phyloP scores from a whole-genome alignment of 169 alveolate species.

The Plasmodium blacklocki region DNA sequence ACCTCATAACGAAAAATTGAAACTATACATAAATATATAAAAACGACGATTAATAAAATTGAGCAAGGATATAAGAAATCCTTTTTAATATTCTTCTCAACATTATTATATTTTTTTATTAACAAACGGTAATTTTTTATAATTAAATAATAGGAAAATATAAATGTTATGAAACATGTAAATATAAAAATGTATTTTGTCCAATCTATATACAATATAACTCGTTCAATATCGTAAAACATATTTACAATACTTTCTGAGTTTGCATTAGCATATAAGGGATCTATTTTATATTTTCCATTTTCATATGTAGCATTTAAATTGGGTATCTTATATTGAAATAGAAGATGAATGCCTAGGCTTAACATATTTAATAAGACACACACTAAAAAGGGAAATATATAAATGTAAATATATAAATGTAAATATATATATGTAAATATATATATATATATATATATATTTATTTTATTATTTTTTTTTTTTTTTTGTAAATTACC shows the following conservation, averaged over 20 bases:
- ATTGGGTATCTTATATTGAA: slow-evolving; percentile 20
- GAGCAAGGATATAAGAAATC: slow-evolving; percentile 63
- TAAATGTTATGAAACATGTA: slow-evolving; percentile 25
- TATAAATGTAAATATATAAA: not conserved
- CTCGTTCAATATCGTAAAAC: not conserved
- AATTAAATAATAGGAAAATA: slow-evolving; percentile 17
- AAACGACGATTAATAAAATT: slow-evolving; percentile 32
- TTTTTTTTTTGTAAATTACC: slow-evolving; percentile 12
- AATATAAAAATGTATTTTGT: slow-evolving; percentile 13
- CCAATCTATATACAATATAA: slow-evolving; percentile 30
- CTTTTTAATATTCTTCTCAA: slow-evolving; percentile 49
- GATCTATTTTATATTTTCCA: slow-evolving; percentile 23
- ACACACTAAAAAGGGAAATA: slow-evolving; percentile 11
- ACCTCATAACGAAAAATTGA: slow-evolving; percentile 43
- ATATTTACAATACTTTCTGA: slow-evolving; percentile 17
- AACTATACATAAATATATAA: slow-evolving; percentile 45
- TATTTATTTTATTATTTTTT: not conserved
- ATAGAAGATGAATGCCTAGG: slow-evolving; percentile 16
- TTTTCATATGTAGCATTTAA: slow-evolving; percentile 5
- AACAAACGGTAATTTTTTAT: slow-evolving; percentile 44
- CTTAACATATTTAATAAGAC: slow-evolving; percentile 11
- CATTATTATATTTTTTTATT: slow-evolving; percentile 64
- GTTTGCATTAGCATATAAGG: not conserved
- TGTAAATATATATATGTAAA: not conserved
- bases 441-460: not conserved